These are phyloP conservation scores for Chaetomium cochliodes DNA, from an alignment of 495 filamentous ascomycete species.

Conservation along the genomic window DNA sequence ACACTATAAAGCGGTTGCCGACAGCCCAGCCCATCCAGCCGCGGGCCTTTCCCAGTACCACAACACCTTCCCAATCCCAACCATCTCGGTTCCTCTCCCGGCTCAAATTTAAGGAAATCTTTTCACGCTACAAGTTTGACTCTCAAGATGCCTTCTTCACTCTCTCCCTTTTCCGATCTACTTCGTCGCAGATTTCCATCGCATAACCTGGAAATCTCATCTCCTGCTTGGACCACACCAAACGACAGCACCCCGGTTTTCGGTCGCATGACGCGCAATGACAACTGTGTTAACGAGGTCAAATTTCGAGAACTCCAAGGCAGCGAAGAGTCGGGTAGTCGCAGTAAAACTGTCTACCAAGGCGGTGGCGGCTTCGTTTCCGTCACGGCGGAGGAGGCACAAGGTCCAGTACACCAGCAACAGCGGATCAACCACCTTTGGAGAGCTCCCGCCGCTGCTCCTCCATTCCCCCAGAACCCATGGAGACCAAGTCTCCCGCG, in stretches of 20 bases:
- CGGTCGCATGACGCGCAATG: background rate
- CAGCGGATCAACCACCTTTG: background rate
- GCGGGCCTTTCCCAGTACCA: background rate
- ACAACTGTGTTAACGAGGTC: background rate
- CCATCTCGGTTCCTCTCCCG: background rate
- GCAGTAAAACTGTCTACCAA: too few relatives aligned
- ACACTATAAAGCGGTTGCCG: background rate
- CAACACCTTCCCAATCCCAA: background rate
- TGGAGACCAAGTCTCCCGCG: background rate
- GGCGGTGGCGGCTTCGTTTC: too few relatives aligned
- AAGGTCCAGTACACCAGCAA: background rate
- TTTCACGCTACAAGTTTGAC: background rate
- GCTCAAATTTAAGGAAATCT: background rate
- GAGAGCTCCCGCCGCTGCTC: background rate
- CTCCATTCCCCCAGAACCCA: background rate
- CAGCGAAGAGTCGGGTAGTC: background rate
- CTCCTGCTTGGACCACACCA: background rate
- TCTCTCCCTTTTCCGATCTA: conserved; percentile 4
- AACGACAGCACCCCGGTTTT: background rate
- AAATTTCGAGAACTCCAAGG: background rate
- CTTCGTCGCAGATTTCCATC: background rate
- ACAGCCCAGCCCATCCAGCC: background rate
- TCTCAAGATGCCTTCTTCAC: background rate
- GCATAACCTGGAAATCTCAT: background rate
- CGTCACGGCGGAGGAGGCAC: background rate